Conservation (phyloP, 73 alveolate species). For the Uronychia setigera region DNA sequence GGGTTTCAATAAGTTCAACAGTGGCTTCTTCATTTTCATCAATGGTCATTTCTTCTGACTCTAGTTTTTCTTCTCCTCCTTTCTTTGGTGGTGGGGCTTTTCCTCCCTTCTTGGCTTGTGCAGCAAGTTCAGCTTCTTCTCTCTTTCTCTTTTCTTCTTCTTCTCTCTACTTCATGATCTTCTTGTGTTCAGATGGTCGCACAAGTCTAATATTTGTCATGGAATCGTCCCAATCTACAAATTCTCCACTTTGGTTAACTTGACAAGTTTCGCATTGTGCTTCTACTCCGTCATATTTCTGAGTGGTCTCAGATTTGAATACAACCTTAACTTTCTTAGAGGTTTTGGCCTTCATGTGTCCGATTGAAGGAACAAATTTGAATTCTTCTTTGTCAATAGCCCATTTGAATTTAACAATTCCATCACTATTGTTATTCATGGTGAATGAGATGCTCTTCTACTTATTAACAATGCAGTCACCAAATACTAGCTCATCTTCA, state of each 20-base stretch:
- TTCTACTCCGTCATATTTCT: conserved; percentile 82
- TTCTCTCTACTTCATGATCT: conserved; percentile 89
- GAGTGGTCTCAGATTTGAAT: conserved; percentile 87
- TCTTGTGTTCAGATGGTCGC: conserved; percentile 91
- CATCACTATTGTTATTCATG: conserved; percentile 87
- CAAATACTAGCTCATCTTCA: conserved; percentile 93
- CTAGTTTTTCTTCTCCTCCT: conserved; percentile 83
- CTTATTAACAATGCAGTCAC: conserved; percentile 93
- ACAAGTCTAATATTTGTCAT: conserved; percentile 89
- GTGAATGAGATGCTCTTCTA: conserved; percentile 80
- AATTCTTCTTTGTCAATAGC: conserved; percentile 89
- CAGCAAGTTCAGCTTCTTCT: conserved; percentile 95
- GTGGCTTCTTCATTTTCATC: conserved; percentile 93
- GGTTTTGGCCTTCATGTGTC: conserved; percentile 90
- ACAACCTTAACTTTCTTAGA: conserved; percentile 86
- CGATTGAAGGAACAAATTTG: conserved; percentile 89
- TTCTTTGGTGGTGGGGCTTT: conserved; percentile 83
- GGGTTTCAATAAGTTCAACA: conserved; percentile 89
- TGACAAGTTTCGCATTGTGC: conserved; percentile 84
- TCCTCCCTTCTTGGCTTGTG: conserved; percentile 83
- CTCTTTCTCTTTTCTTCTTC: conserved; percentile 94
- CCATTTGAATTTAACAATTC: conserved; percentile 91
- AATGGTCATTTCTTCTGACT: conserved; percentile 71
- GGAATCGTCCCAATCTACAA: conserved; percentile 97
- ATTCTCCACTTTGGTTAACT: conserved; percentile 75